Evolutionary conservation across 768 basidiomycete genomes (phyloP), one percentile per base, ranked within the genome.

Genomic region (Lactarius deliciosus): DNA sequence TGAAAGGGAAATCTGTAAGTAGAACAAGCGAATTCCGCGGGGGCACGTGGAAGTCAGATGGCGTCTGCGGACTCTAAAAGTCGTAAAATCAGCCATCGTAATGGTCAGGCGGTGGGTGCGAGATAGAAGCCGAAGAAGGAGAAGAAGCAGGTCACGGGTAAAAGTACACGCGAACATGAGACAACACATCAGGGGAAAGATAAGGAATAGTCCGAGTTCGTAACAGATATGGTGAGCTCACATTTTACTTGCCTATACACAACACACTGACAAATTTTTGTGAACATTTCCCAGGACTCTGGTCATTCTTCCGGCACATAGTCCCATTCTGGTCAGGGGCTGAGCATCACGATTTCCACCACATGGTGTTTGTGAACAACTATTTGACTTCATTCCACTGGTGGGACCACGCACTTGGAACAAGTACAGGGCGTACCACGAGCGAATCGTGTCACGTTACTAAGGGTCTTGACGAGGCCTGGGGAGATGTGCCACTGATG

Each of bases 311-410:
- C 63, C 89, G 93, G 71, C 86, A 96, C 80, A 87, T 94, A 71
- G 66, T 98, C 36, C 95, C 95, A 2, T 92, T 98, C 84, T 98
- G 96, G 96, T 90, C 92, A 9, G 96, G 96, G 43, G 95, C 95
- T 0, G 96, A 98, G 73, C 94, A 96, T 79, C 96, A 97, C 75
- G 96, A 98, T 74, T 98, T 94, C 86, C 96, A 98, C 78, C 96
- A 99, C 79, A 92, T 94, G 91, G 89, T 91, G 4, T 96, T 95
- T 81, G 86, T 86, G 59, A 94, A 95, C 82, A 96, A 96, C 82
- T 96, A 84, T 76, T 91, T 92, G 10, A 96, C 94, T 9, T 92
- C 90, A 25, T 97, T 97, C 87, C 86, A 94, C 50, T 96, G 92
- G 90, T 93, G 91, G 77, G 96, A 98, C 77, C 83, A 84, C 66